Evolutionary conservation across 2,329 filamentous ascomycete species (phyloP), one percentile per base, ranked within the genome.

Genomic region (Malbranchea cinnamomea): DNA sequence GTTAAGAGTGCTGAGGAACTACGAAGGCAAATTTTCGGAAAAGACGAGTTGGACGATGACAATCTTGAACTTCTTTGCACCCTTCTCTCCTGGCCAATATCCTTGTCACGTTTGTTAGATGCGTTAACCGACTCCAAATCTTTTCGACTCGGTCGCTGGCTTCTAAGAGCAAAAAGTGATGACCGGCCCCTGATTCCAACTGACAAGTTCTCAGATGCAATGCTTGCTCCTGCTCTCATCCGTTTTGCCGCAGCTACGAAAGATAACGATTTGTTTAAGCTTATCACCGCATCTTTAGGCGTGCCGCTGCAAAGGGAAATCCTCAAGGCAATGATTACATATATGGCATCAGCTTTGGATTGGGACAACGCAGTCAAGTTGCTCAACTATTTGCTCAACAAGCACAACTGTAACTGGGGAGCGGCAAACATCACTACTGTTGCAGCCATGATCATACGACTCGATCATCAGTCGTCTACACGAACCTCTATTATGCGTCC

Each of bases 161-260:
- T 74, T 8, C 48, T 74, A 1, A 59, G 62, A 32, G 62, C 60
- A 1, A 41, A 57, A 6, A 67, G 68, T 37, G 38, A 67, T 9
- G 67, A 71, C 39, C 67, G 65, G 0, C 65, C 67, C n/a, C 36
- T 65, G 2, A 67, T 74, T 14, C 48, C 57, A 13, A 40, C 44
- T 8, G 42, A 44, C 12, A 38, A 59, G 15, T 71, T 69, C 39
- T 43, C 42, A 2, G 49, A 68, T 36, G 57, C 57, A 17, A 50
- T 51, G 27, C 49, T 74, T 14, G 57, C 62, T 2, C 60, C 68
- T 8, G 59, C 67, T 1, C 50, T 74, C 16, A 53, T 71, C 19
- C 60, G 63, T 11, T 72, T 68, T 40, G 68, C 67, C 5, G 52
- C 59, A 7, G 58, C 61, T 11, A 62, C 63, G 7, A 50, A 58